Evolutionary conservation across 2,329 filamentous ascomycete species (phyloP).

Genomic region (Colletotrichum viniferum): DNA sequence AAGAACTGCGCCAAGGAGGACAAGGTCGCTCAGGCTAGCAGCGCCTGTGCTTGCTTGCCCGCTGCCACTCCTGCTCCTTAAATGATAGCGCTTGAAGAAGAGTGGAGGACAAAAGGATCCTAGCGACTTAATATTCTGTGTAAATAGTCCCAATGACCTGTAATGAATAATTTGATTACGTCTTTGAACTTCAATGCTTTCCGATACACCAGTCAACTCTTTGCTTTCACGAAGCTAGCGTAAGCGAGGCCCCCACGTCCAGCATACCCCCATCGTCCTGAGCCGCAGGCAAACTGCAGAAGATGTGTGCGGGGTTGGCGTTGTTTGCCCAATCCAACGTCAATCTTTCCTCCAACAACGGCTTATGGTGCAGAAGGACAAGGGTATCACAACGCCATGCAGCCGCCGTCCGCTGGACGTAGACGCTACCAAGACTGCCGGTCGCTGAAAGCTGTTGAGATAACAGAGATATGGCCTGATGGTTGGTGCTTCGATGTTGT

Average conservation of each 20-base stretch:
- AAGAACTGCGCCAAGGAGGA: constrained; percentile 24
- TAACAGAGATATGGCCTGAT: neutral
- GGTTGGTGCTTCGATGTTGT: neutral
- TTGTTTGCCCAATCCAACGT: neutral
- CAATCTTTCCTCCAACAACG: neutral
- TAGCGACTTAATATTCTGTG: neutral
- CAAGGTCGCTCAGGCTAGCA: constrained; percentile 24
- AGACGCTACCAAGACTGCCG: neutral
- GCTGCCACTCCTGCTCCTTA: constrained; percentile 22
- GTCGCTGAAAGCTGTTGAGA: neutral
- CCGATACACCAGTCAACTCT: neutral
- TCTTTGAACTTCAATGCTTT: neutral
- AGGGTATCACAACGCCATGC: neutral
- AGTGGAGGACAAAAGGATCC: neutral
- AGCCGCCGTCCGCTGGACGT: neutral
- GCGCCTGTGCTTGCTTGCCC: constrained; percentile 27
- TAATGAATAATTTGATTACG: neutral
- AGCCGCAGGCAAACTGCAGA: neutral
- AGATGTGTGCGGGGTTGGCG: neutral
- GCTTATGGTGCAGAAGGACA: neutral
- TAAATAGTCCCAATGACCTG: neutral
- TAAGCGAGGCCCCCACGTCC: neutral
- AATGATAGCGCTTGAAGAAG: neutral
- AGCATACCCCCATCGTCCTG: neutral
- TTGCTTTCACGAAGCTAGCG: neutral